Percentiles rank a stretch among this genome's conserved stretches.
Evolutionary conservation across 2,329 filamentous ascomycete genomes (phyloP).

Genomic region (Cercospora janseana): DNA sequence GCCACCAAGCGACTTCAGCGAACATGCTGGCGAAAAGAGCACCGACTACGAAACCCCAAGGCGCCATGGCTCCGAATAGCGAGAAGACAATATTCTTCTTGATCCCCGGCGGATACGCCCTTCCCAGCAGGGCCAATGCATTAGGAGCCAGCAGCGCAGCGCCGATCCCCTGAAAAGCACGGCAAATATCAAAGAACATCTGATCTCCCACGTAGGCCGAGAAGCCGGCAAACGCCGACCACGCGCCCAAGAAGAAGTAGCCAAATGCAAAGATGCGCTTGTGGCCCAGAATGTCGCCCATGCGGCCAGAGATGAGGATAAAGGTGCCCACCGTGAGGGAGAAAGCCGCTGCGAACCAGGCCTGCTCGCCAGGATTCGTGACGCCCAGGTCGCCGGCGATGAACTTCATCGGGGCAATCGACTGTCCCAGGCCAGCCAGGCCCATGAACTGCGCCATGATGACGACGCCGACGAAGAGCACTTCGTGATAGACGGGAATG

Average conservation of each 20-base stretch:
- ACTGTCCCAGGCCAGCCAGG: constrained; percentile 31
- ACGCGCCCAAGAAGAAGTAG: constrained; percentile 42
- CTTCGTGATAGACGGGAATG: constrained; percentile 28
- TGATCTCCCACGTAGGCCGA: constrained; percentile 35
- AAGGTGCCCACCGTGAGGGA: constrained; percentile 46
- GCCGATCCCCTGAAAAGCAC: constrained; percentile 44
- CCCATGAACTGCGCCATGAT: constrained; percentile 34
- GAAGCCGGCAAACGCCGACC: constrained; percentile 44
- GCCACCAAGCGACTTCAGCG: constrained; percentile 37
- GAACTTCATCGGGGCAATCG: constrained; percentile 44
- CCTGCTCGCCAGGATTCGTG: constrained; percentile 43
- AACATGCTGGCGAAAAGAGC: constrained; percentile 38
- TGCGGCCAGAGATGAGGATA: constrained; percentile 45
- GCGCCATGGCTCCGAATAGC: constrained; percentile 40
- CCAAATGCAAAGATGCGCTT: constrained; percentile 44
- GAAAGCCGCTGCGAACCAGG: constrained; percentile 47
- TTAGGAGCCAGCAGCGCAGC: constrained; percentile 41
- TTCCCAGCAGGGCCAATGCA: constrained; percentile 40
- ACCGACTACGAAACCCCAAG: constrained; percentile 39
- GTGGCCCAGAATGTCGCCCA: constrained; percentile 46
- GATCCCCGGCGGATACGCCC: constrained; percentile 37
- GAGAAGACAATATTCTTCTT: constrained; percentile 43
- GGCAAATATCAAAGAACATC: constrained; percentile 40
- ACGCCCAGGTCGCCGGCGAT: constrained; percentile 46
- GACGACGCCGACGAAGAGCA: constrained; percentile 29